Conservation (phyloP, 2,329 filamentous ascomycete species). For the Diaporthe helianthi region DNA sequence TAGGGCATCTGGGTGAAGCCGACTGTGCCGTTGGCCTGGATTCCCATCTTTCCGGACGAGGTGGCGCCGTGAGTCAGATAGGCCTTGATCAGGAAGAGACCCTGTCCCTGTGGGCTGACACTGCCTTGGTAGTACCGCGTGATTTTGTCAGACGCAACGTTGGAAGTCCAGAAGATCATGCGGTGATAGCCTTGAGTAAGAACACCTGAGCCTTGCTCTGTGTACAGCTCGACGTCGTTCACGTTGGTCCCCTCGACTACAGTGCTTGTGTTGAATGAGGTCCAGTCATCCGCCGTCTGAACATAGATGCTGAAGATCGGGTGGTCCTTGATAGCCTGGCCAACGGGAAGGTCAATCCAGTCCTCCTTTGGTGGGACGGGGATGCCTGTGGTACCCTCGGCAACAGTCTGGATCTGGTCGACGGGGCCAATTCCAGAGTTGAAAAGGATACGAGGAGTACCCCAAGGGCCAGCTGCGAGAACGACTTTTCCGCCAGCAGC, state of each 20-base stretch:
- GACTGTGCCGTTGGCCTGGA: conserved; percentile 48
- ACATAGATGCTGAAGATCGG: conserved; percentile 37
- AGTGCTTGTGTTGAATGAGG: conserved; percentile 10
- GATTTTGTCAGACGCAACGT: conserved; percentile 39
- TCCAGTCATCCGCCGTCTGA: conserved; percentile 13
- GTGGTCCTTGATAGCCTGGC: conserved; percentile 34
- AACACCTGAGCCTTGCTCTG: conserved; percentile 44
- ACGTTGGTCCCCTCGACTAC: conserved; percentile 4
- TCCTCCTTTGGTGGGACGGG: conserved; percentile 35
- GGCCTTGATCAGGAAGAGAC: conserved; percentile 53
- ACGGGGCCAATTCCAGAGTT: conserved; percentile 28
- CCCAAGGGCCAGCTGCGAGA: conserved; percentile 36
- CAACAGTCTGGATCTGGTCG: conserved; percentile 33
- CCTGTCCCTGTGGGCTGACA: conserved; percentile 40
- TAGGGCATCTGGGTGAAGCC: conserved; percentile 48
- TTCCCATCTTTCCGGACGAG: conserved; percentile 52
- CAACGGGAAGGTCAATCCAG: conserved; percentile 38
- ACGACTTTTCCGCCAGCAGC: conserved; percentile 35
- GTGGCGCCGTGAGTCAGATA: conserved; percentile 59
- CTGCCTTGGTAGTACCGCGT: conserved; percentile 51
- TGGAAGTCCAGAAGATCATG: conserved; percentile 54
- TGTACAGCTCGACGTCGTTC: conserved; percentile 43
- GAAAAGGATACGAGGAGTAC: conserved; percentile 32
- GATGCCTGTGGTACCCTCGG: conserved; percentile 10
- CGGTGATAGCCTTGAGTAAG: conserved; percentile 54